Conservation (phyloP, 2,329 filamentous ascomycete genomes). For the Fusarium sp. region DNA sequence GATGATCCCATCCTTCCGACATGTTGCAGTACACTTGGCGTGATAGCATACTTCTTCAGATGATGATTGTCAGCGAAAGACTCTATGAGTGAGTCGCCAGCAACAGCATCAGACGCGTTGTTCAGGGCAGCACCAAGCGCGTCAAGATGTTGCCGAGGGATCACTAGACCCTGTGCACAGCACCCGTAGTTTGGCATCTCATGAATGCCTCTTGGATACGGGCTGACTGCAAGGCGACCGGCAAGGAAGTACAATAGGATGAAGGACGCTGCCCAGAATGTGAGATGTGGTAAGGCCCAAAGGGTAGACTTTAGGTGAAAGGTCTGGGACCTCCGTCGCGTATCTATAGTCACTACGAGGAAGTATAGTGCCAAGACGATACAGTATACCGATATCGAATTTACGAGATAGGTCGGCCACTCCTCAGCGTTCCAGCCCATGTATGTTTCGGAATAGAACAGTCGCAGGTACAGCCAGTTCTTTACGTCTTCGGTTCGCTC, state of each 20-base stretch:
- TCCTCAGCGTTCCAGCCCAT: conserved; percentile 49
- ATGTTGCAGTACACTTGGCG: conserved; percentile 48
- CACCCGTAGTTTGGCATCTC: conserved; percentile 49
- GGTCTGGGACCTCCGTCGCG: not conserved
- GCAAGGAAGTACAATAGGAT: conserved; percentile 43
- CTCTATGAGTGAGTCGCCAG: conserved; percentile 47
- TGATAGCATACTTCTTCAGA: conserved; percentile 45
- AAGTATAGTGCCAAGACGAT: conserved; percentile 25
- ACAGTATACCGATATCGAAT: conserved; percentile 4
- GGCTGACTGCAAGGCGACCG: conserved; percentile 40
- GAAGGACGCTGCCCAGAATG: conserved; percentile 39
- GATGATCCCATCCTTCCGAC: conserved; percentile 44
- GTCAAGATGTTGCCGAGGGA: conserved; percentile 40
- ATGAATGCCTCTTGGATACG: conserved; percentile 37
- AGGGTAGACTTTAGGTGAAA: not conserved
- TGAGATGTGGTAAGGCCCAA: conserved; percentile 13
- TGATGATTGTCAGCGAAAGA: conserved; percentile 35
- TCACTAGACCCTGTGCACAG: conserved; percentile 48
- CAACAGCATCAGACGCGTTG: conserved; percentile 30
- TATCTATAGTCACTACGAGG: not conserved
- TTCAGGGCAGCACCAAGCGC: conserved; percentile 28
- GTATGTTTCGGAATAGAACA: conserved; percentile 49
- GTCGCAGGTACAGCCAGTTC: conserved; percentile 46
- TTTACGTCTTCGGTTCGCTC: conserved; percentile 29
- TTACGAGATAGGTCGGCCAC: conserved; percentile 39